phyloP scores from a whole-genome alignment of 768 basidiomycete species.

The Psilocybe subaeruginosa region DNA sequence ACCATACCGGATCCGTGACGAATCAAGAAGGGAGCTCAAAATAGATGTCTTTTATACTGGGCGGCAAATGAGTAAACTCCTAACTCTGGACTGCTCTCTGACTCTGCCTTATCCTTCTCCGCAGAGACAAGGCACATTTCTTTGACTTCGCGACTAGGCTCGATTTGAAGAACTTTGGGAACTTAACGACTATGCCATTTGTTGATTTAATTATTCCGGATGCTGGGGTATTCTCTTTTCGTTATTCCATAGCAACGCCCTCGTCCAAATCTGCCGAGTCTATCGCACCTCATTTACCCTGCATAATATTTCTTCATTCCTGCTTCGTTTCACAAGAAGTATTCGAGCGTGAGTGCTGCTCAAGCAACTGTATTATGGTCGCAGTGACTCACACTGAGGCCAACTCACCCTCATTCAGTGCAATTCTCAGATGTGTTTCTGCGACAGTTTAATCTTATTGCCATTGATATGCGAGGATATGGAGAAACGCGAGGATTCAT shows the following conservation, averaged over 20 bases:
- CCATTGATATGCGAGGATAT: constrained; percentile 35
- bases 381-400: neutral
- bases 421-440: constrained; percentile 38
- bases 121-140: too few relatives aligned
- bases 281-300: constrained; percentile 37
- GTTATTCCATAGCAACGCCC: constrained; percentile 42
- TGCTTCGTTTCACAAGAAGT: constrained; percentile 33
- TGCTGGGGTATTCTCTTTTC: constrained; percentile 30
- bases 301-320: constrained; percentile 40
- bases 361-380: neutral
- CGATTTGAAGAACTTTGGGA: too few relatives aligned
- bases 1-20: too few relatives aligned
- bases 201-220: constrained; percentile 29
- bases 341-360: constrained; percentile 34
- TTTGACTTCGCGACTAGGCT: too few relatives aligned
- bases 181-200: constrained; percentile 28
- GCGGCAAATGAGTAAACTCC: too few relatives aligned
- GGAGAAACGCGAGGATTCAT: constrained; percentile 34
- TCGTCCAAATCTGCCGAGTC: constrained; percentile 27
- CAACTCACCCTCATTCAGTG: constrained; percentile 18
- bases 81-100: too few relatives aligned
- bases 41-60: too few relatives aligned
- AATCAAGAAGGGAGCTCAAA: too few relatives aligned
- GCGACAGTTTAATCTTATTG: constrained; percentile 40
- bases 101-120: too few relatives aligned